Conservation (phyloP, 371 early-diverging fungal species). For the Conidiobolus incongruus region DNA sequence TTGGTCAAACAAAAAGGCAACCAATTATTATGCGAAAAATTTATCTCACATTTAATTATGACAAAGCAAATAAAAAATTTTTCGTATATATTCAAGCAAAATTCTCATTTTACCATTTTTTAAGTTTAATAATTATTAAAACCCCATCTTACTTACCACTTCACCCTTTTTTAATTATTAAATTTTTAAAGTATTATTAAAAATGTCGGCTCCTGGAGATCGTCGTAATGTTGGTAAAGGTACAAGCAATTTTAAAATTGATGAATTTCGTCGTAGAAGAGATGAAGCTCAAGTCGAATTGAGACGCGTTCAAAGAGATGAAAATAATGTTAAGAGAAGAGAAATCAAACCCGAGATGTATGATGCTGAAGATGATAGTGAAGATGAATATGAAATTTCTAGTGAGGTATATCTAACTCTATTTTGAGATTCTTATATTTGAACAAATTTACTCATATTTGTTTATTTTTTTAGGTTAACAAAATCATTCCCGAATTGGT, state of each 20-base stretch:
- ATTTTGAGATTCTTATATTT: neutral
- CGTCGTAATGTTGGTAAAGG: conserved; percentile 62
- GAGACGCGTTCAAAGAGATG: conserved; percentile 89
- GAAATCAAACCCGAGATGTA: conserved; percentile 36
- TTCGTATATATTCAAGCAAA: too few species aligned
- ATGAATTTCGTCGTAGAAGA: conserved; percentile 80
- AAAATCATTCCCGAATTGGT: conserved; percentile 39
- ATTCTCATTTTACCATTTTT: too few species aligned
- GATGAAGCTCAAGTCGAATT: conserved; percentile 87
- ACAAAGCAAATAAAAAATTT: too few species aligned
- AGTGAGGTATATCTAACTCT: conserved; percentile 14
- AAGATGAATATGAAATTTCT: conserved; percentile 13
- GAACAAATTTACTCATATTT: neutral
- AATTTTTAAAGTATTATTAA: too few species aligned
- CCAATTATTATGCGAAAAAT: too few species aligned
- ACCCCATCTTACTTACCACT: too few species aligned
- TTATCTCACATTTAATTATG: too few species aligned
- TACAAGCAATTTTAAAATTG: conserved; percentile 64
- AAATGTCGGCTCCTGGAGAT: conserved; percentile 23
- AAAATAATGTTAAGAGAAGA: conserved; percentile 69
- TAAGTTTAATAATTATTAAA: too few species aligned
- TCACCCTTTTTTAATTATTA: too few species aligned
- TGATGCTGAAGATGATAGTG: conserved; percentile 32
- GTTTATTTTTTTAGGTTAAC: neutral
- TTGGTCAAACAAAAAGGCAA: too few species aligned